Evolutionary conservation across 225 moss, liverwort and hornwort genomes (phyloP), one percentile per base, ranked within the genome.

Genomic region (Straminergon stramineum): DNA sequence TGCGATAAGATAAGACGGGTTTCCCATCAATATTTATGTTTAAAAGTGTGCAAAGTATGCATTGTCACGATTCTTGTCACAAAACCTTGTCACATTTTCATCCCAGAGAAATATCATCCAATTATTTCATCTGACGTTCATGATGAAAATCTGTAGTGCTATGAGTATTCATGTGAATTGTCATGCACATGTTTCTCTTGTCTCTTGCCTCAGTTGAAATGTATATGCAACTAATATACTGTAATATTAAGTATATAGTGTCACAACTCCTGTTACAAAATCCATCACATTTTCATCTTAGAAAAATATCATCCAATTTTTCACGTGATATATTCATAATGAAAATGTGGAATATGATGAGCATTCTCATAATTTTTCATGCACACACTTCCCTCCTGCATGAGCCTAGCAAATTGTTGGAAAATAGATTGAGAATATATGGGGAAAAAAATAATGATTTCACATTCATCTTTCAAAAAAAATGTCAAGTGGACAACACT

Each of bases 251-350:
- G 24, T 60, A 24, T 24, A 26, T 9, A 24, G 22, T n/a, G 13
- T 22, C 22, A 37, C 1, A 4, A 31, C 5, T 64, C 11, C 11
- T 69, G 22, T n/a, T 2, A 71, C 41, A 71, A 41, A 43, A 43
- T 71, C 15, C 15, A 1, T 74, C 3, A 45, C 3, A 0, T 16
- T 43, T 45, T 73, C 43, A 73, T 43, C 10, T 2, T 5, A 5
- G 1, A 73, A 9, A 73, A 43, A 16, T 10, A 43, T 17, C 17
- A 73, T 73, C 16, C 9, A 73, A 10, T 27, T 28, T n/a, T 69
- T 74, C 45, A 45, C 17, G 2, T 1, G 2, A 15, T 3, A 1
- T 5, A 1, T 74, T 43, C 5, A 43, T 2, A 3, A 27, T 73
- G 16, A 43, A 73, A 43, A 43, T 9, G 1, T 16, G 16, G 13